These are phyloP conservation scores for Fraxinus pennsylvanica DNA, from an alignment of 257 asterid species.

Conservation along the genomic window DNA sequence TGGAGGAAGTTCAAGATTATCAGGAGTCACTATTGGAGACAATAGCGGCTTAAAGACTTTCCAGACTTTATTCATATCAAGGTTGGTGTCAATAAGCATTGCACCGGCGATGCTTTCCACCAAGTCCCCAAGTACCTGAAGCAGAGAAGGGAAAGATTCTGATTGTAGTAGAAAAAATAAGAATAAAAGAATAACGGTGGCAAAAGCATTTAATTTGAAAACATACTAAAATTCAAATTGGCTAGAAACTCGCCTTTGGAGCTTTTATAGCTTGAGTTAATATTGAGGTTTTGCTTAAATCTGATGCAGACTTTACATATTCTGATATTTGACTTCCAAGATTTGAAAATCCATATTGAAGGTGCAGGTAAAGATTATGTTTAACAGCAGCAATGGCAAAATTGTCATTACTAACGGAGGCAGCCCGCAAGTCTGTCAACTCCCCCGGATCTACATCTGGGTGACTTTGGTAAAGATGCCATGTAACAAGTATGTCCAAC, in stretches of 20 bases:
- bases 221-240: neutral
- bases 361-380: conserved; percentile 66
- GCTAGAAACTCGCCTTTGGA: conserved; percentile 61
- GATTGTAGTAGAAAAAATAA: neutral
- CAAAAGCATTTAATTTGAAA: neutral
- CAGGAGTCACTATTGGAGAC: conserved; percentile 93
- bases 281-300: conserved; percentile 34
- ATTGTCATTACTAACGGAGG: conserved; percentile 83
- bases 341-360: conserved; percentile 54
- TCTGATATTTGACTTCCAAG: conserved; percentile 56
- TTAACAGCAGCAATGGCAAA: conserved; percentile 84
- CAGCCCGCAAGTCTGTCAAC: conserved; percentile 89
- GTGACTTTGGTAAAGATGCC: conserved; percentile 72
- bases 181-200: neutral
- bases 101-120: conserved; percentile 96
- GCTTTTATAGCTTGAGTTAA: conserved; percentile 60
- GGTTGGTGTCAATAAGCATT: conserved; percentile 75
- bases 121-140: conserved; percentile 92
- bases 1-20: conserved; percentile 83
- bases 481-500: conserved; percentile 77
- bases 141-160: neutral
- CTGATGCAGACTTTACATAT: conserved; percentile 52
- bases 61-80: conserved; percentile 76
- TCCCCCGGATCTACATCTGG: conserved; percentile 82
- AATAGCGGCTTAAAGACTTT: conserved; percentile 66